Evolutionary conservation across 257 asterid genomes (phyloP).

Genomic region (Nyctanthes arbortristis): DNA sequence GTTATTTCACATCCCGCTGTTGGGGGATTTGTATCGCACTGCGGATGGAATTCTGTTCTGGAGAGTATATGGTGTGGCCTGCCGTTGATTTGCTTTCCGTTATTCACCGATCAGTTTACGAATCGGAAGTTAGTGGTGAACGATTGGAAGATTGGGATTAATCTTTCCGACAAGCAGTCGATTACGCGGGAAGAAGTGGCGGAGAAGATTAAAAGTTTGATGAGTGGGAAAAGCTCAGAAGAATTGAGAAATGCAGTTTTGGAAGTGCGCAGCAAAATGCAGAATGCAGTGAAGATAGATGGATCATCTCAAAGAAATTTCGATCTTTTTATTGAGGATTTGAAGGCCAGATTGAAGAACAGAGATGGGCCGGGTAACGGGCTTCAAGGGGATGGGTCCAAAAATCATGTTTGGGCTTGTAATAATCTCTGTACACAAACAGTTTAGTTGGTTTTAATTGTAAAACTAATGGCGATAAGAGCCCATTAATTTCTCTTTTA

Average conservation of each 20-base stretch:
- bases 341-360: constrained; percentile 41
- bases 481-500: no score
- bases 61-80: constrained; percentile 65
- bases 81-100: no score
- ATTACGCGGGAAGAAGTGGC: constrained; percentile 53
- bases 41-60: constrained; percentile 75
- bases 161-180: constrained; percentile 38
- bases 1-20: constrained; percentile 62
- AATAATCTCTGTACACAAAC: constrained; percentile 33
- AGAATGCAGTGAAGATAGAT: constrained; percentile 45
- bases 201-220: constrained; percentile 45
- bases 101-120: no score
- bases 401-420: constrained; percentile 36
- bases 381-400: constrained; percentile 20
- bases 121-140: constrained; percentile 66
- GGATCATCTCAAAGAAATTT: constrained; percentile 69
- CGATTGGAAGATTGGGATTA: constrained; percentile 72
- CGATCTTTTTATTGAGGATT: constrained; percentile 40
- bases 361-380: constrained; percentile 30
- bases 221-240: constrained; percentile 40
- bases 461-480: not conserved
- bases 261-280: constrained; percentile 46
- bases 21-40: constrained; percentile 68
- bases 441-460: constrained; percentile 9
- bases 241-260: constrained; percentile 43